Conservation (phyloP, 495 filamentous ascomycete species). For the Neurospora sp. region DNA sequence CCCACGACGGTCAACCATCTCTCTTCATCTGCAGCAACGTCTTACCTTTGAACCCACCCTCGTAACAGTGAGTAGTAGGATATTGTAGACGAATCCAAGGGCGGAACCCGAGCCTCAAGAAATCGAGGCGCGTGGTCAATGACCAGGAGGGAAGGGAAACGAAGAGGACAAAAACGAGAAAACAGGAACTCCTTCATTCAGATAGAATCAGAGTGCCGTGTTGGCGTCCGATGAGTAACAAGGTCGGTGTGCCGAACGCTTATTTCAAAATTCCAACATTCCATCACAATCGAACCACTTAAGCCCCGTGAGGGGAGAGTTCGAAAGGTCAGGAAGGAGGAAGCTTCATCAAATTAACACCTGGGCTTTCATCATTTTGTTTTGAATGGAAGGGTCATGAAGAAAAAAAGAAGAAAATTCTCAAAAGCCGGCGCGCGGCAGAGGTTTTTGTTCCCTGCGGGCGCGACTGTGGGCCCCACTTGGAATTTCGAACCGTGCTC, state of each 20-base stretch:
- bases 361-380: slow-evolving; percentile 97
- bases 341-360: slow-evolving; percentile 82
- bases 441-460: slow-evolving; percentile 9
- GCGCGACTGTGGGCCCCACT: slow-evolving; percentile 7
- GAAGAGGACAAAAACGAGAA: slow-evolving; percentile 2
- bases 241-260: slow-evolving; percentile 98
- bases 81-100: neutral
- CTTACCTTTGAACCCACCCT: neutral
- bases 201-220: slow-evolving; percentile 84
- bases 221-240: slow-evolving; percentile 95
- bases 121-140: neutral
- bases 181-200: slow-evolving; percentile 25
- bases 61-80: neutral
- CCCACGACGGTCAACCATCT: neutral
- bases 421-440: slow-evolving; percentile 5
- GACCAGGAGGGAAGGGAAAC: neutral
- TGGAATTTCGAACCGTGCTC: slow-evolving; percentile 1
- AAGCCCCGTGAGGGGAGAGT: slow-evolving; percentile 79
- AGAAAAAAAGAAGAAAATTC: slow-evolving; percentile 41
- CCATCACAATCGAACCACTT: slow-evolving; percentile 70
- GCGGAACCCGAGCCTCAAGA: neutral
- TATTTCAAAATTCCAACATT: slow-evolving; percentile 74
- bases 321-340: slow-evolving; percentile 53
- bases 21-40: neutral
- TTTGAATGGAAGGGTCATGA: slow-evolving; percentile 96